Evolutionary conservation across 768 basidiomycete species (phyloP).

Genomic region (Calocera viscosa): DNA sequence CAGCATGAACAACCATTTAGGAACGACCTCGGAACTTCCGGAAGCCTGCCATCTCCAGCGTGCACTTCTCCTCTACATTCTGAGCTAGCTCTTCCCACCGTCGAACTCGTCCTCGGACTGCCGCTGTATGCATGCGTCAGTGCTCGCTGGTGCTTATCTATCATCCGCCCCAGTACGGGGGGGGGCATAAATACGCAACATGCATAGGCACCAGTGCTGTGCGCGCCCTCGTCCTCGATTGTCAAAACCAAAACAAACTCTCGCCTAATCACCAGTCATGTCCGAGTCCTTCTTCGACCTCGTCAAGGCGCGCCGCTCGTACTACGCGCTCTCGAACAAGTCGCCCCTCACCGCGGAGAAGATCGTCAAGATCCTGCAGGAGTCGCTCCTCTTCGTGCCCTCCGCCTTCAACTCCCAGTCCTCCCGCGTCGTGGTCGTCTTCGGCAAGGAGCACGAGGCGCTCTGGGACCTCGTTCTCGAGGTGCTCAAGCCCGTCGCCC

Average conservation of each 20-base stretch:
- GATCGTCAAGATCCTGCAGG: conserved; percentile 24
- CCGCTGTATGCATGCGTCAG: background rate
- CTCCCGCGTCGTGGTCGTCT: conserved; percentile 25
- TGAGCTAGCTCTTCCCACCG: conserved; percentile 6
- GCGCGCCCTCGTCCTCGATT: no score
- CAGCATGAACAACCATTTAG: background rate
- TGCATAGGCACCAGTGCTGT: background rate
- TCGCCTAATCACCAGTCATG: background rate
- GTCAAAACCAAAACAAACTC: no score
- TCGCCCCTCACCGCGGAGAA: conserved; percentile 21
- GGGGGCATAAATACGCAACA: background rate
- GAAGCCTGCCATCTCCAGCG: background rate
- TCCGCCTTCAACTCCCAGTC: conserved; percentile 30
- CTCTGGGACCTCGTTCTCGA: conserved; percentile 23
- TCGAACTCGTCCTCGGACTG: conserved; percentile 1
- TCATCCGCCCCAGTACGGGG: background rate
- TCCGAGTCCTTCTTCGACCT: conserved; percentile 22
- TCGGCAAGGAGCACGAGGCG: conserved; percentile 22
- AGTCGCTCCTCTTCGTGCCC: conserved; percentile 25
- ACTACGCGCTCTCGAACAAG: conserved; percentile 25
- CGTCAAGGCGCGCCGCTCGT: conserved; percentile 25
- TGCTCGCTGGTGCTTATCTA: background rate
- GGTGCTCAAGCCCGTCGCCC: conserved; percentile 17
- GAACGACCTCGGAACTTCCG: background rate
- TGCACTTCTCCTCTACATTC: background rate